Conservation (phyloP, 345 rosid genomes). For the Eucalyptus pauciflora region DNA sequence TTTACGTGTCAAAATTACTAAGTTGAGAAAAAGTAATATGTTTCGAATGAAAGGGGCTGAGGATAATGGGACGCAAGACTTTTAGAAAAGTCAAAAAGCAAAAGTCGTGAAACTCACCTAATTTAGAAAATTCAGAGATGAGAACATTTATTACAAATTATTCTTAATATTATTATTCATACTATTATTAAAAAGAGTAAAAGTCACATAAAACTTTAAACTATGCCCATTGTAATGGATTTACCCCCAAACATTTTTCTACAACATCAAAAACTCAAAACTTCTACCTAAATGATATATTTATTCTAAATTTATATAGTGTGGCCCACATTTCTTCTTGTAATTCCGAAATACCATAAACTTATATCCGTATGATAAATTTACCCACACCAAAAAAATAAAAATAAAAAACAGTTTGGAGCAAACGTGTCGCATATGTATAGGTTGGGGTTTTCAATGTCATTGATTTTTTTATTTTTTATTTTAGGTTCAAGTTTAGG, state of each 20-base stretch:
- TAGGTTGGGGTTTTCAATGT: rapidly evolving
- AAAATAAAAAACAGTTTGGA: rapidly evolving
- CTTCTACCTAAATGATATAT: not conserved
- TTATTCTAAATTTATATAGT: no score
- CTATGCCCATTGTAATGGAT: no score
- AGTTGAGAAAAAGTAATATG: not conserved
- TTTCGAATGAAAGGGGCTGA: not conserved
- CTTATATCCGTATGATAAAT: not conserved
- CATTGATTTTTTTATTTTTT: no score
- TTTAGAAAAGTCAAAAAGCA: not conserved
- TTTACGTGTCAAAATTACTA: not conserved
- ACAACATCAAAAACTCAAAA: no score
- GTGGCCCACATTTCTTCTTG: rapidly evolving
- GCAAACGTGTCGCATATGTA: not conserved
- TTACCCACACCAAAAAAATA: not conserved
- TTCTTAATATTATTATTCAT: not conserved
- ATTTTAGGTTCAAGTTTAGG: not conserved
- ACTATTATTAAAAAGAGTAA: not conserved
- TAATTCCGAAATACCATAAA: rapidly evolving
- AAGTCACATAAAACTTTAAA: no score
- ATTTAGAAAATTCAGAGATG: not conserved
- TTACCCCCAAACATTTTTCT: no score
- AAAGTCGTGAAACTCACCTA: not conserved
- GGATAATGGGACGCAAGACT: not conserved
- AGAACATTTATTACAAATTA: no score